phyloP scores from a whole-genome alignment of 2,329 filamentous ascomycete genomes.

The Calonectria leucothoes region DNA sequence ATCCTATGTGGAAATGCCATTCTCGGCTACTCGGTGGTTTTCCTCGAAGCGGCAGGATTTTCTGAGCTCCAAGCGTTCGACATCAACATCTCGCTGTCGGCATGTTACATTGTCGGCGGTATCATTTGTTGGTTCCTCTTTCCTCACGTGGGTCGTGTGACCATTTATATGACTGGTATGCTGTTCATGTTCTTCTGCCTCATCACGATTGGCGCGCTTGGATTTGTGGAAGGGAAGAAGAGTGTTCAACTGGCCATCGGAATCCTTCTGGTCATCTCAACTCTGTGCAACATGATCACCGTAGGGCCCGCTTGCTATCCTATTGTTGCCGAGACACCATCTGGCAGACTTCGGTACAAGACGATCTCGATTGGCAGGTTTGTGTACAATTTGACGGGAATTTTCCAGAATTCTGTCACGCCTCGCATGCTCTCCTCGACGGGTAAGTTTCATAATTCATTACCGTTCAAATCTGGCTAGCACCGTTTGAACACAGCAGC shows the following conservation, averaged over 20 bases:
- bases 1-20: slow-evolving; percentile 50
- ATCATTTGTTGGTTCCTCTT: slow-evolving; percentile 55
- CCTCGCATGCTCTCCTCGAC: slow-evolving; percentile 45
- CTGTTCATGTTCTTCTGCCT: slow-evolving; percentile 53
- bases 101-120: slow-evolving; percentile 53
- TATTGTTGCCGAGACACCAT: slow-evolving; percentile 54
- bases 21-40: slow-evolving; percentile 51
- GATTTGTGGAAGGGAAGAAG: slow-evolving; percentile 10
- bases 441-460: slow-evolving; percentile 3
- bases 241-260: slow-evolving; percentile 26
- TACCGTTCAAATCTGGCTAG: not conserved
- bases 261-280: slow-evolving; percentile 45
- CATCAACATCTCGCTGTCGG: slow-evolving; percentile 53
- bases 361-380: slow-evolving; percentile 57
- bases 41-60: slow-evolving; percentile 53
- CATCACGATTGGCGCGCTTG: slow-evolving; percentile 31
- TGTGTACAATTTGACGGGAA: slow-evolving; percentile 55
- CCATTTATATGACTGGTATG: slow-evolving; percentile 54
- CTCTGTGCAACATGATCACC: slow-evolving; percentile 48
- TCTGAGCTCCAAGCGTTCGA: slow-evolving; percentile 50
- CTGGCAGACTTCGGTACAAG: slow-evolving; percentile 56
- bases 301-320: slow-evolving; percentile 51
- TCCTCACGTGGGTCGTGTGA: slow-evolving; percentile 52
- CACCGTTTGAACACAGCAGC: not conserved
- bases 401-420: slow-evolving; percentile 53